A percentile compares a stretch with the other conserved stretches of the same genome.
These are phyloP conservation scores for Tetratostichococcus sp. DNA, from an alignment of 139 green algal species.

Conservation along the genomic window DNA sequence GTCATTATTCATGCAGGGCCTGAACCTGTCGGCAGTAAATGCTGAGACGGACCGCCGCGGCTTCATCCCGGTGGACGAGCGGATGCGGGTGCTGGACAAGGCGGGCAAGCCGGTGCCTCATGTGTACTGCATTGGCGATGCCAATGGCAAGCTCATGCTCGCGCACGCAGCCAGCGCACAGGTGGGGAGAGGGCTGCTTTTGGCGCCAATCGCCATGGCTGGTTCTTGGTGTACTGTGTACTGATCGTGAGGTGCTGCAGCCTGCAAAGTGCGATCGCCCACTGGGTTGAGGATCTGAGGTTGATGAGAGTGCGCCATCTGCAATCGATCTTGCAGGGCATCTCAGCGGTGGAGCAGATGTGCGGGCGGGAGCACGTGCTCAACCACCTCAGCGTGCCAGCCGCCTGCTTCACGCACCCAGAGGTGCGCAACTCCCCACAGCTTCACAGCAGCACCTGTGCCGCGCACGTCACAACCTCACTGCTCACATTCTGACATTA, in stretches of 20 bases:
- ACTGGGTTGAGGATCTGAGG: no score
- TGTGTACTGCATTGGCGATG: slow-evolving; percentile 99
- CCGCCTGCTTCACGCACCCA: slow-evolving; percentile 99
- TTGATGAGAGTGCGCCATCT: no score
- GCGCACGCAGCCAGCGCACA: slow-evolving; percentile 85
- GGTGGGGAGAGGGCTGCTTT: slow-evolving; percentile 32
- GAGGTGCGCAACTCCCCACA: slow-evolving; percentile 48
- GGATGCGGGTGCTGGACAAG: slow-evolving; percentile 86
- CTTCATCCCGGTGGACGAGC: slow-evolving; percentile 92
- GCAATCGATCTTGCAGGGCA: slow-evolving; percentile 80
- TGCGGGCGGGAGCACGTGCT: slow-evolving; percentile 79
- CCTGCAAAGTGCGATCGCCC: neutral
- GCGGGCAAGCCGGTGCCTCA: slow-evolving; percentile 60
- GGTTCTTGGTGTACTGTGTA: neutral
- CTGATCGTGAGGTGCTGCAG: neutral
- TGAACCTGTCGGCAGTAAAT: slow-evolving; percentile 75
- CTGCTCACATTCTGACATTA: no score
- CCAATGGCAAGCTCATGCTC: slow-evolving; percentile 97
- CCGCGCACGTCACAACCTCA: no score
- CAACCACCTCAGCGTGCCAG: slow-evolving; percentile 90
- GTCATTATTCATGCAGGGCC: slow-evolving; percentile 37
- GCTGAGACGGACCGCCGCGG: slow-evolving; percentile 83
- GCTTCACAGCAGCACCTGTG: no score
- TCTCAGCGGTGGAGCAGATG: slow-evolving; percentile 95
- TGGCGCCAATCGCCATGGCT: no score